Conservation (phyloP, 192 early-diverging fungal genomes). For the Backusella circina region DNA sequence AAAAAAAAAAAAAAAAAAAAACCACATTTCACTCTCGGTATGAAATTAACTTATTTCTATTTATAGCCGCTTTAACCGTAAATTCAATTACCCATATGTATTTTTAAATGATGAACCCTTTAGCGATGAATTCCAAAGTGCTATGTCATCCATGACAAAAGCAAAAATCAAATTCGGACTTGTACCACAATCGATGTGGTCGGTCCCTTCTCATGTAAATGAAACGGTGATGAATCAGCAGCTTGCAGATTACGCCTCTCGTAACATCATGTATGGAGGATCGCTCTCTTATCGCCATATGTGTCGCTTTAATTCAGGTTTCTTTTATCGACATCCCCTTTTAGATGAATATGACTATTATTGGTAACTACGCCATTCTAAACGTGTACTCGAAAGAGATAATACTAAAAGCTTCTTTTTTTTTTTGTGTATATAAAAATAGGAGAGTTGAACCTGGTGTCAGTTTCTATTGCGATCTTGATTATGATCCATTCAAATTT, state of each 20-base stretch:
- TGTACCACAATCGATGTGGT: conserved; percentile 59
- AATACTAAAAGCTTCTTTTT: background rate
- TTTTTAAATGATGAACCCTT: conserved; percentile 82
- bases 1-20: too few relatives aligned
- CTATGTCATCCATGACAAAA: conserved; percentile 45
- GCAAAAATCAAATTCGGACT: conserved; percentile 59
- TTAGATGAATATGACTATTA: conserved; percentile 73
- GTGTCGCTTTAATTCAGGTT: conserved; percentile 74
- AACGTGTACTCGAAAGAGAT: background rate
- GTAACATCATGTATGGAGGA: conserved; percentile 58
- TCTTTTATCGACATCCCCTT: conserved; percentile 69
- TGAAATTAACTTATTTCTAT: too few relatives aligned
- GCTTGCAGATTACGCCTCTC: conserved; percentile 46
- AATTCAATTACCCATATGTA: conserved; percentile 81
- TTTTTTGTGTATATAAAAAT: too few relatives aligned
- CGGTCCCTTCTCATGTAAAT: conserved; percentile 71
- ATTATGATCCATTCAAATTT: conserved; percentile 67
- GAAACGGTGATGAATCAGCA: conserved; percentile 45
- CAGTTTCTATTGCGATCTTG: conserved; percentile 66
- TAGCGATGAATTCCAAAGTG: conserved; percentile 58
- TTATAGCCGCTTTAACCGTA: conserved; percentile 63
- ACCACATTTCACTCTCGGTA: too few relatives aligned
- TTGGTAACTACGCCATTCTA: conserved; percentile 56
- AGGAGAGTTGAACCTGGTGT: conserved; percentile 73
- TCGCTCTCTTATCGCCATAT: conserved; percentile 69